Percentiles rank a stretch among this genome's conserved stretches.
Evolutionary conservation across 2,329 filamentous ascomycete genomes (phyloP).

Genomic region (Pseudogymnoascus sp.): DNA sequence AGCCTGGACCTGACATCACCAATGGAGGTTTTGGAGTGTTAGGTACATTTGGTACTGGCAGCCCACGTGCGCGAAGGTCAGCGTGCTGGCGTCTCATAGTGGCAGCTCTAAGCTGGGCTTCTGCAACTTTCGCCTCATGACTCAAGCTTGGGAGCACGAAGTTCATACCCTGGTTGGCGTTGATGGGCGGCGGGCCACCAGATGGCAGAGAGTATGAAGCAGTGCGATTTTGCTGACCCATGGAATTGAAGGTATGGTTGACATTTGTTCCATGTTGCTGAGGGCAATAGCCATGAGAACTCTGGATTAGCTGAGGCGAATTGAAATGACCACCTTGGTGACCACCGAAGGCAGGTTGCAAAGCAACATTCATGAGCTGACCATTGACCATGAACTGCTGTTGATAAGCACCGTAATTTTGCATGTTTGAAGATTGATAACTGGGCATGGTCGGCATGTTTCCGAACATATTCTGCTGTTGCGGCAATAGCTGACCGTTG

Average conservation of each 20-base stretch:
- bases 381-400: not conserved
- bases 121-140: not conserved
- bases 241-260: not conserved
- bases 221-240: not conserved
- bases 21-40: not conserved
- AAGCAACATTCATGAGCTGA: not conserved
- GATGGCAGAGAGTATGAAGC: not conserved
- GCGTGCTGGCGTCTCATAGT: slow-evolving; percentile 8
- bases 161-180: not conserved
- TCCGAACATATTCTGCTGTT: not conserved
- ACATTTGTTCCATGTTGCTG: not conserved
- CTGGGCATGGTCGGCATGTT: not conserved
- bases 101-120: slow-evolving; percentile 5
- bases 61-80: not conserved
- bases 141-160: not conserved
- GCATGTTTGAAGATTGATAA: not conserved
- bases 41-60: not conserved
- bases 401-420: not conserved
- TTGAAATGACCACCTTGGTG: not conserved
- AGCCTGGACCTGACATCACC: not conserved
- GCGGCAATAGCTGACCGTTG: not conserved
- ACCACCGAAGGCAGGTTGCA: not conserved
- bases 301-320: not conserved
- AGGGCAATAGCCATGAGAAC: not conserved
- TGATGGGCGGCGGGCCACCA: not conserved